Percentiles rank a stretch among this genome's conserved stretches.
Evolutionary conservation across 768 basidiomycete species (phyloP).

Genomic region (Lyophyllum decastes): DNA sequence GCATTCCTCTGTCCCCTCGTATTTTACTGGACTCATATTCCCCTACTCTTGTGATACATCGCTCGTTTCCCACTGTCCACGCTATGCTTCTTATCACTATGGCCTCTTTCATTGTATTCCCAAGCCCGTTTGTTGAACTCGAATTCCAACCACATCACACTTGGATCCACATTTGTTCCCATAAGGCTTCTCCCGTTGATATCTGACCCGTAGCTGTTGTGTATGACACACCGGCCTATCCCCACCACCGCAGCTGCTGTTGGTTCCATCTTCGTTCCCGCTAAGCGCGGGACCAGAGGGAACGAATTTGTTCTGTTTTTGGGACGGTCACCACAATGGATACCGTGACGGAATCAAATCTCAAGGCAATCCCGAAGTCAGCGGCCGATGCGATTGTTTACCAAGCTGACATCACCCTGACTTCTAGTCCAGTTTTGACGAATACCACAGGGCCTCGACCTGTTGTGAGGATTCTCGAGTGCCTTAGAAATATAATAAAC

Average conservation of each 20-base stretch:
- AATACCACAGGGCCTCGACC: neutral
- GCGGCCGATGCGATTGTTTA: constrained; percentile 2
- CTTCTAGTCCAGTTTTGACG: neutral
- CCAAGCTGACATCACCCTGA: neutral
- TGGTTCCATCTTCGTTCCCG: constrained; percentile 12
- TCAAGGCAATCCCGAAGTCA: constrained; percentile 4
- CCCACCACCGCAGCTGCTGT: neutral
- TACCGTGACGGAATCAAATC: constrained; percentile 11
- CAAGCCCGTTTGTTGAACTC: neutral
- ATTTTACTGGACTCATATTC: constrained; percentile 1
- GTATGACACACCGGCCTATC: neutral
- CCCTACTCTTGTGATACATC: neutral
- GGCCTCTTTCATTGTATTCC: neutral
- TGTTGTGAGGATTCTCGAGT: neutral
- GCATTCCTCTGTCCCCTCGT: neutral
- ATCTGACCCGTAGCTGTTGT: neutral
- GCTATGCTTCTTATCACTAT: constrained; percentile 1
- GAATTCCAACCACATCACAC: neutral
- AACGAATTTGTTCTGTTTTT: constrained; percentile 1
- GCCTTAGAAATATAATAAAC: neutral
- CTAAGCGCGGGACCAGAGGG: constrained; percentile 10
- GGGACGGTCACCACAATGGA: constrained; percentile 2
- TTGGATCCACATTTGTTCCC: neutral
- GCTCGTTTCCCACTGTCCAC: neutral
- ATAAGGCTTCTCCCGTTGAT: neutral